A percentile compares a stretch with the other conserved stretches of the same genome.
phyloP scores from a whole-genome alignment of 163 green algal species.

The Scenedesmus sp. region DNA sequence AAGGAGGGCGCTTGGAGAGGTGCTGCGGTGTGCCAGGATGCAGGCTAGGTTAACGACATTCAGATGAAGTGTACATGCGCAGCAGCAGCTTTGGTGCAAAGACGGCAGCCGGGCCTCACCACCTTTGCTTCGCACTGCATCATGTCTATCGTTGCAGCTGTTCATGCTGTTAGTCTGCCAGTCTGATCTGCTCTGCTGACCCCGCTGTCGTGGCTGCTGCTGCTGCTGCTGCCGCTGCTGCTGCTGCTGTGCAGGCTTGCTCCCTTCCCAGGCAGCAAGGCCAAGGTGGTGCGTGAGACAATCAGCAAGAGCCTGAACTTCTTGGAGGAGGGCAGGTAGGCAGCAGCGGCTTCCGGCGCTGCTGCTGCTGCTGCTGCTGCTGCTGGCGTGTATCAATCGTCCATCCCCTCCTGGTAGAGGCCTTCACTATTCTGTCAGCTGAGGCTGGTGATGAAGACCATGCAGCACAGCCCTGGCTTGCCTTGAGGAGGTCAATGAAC shows the following conservation, averaged over 20 bases:
- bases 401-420: not conserved
- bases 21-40: too few relatives aligned
- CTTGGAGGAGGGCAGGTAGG: conserved; percentile 32
- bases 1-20: too few relatives aligned
- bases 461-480: too few relatives aligned
- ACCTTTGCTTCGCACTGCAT: not conserved
- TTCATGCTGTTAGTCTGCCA: not conserved
- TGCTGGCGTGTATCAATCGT: not conserved
- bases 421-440: too few relatives aligned
- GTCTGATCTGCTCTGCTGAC: not conserved
- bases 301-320: conserved; percentile 22
- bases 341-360: not conserved
- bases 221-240: conserved; percentile 29
- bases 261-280: conserved; percentile 35
- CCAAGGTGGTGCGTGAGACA: not conserved
- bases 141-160: too few relatives aligned
- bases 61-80: not conserved
- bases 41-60: not conserved
- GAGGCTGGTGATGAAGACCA: too few relatives aligned
- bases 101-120: not conserved
- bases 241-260: conserved; percentile 44
- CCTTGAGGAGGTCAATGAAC: too few relatives aligned
- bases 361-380: not conserved
- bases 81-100: not conserved
- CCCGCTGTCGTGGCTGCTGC: not conserved